Evolutionary conservation across 2,329 filamentous ascomycete species (phyloP).

Genomic region (Pseudogymnoascus pannorum): DNA sequence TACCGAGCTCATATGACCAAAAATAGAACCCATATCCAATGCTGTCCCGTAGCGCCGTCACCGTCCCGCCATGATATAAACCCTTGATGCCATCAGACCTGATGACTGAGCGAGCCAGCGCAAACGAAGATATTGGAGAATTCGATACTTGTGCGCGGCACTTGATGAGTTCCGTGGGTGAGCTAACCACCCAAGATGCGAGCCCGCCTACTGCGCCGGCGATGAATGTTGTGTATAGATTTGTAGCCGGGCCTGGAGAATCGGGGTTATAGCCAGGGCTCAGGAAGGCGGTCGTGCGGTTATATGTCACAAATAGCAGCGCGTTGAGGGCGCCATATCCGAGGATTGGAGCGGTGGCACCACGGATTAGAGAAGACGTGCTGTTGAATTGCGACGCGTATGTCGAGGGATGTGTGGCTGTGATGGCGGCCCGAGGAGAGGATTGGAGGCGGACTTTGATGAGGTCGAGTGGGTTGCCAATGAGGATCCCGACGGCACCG

Average conservation of each 20-base stretch:
- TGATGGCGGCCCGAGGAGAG: slow-evolving; percentile 19
- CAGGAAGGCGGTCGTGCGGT: slow-evolving; percentile 65
- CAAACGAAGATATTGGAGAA: slow-evolving; percentile 23
- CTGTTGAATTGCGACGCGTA: slow-evolving; percentile 31
- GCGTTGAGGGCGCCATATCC: slow-evolving; percentile 90
- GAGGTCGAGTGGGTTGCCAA: slow-evolving; percentile 80
- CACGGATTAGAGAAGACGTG: slow-evolving; percentile 43
- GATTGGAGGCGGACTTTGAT: slow-evolving; percentile 72
- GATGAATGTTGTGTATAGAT: slow-evolving; percentile 62
- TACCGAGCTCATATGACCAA: slow-evolving; percentile 79
- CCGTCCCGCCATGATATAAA: slow-evolving; percentile 70
- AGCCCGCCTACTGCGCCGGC: slow-evolving; percentile 78
- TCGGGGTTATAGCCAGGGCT: slow-evolving; percentile 30
- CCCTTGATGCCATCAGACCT: slow-evolving; percentile 55
- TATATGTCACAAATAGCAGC: slow-evolving; percentile 84
- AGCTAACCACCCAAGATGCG: slow-evolving; percentile 76
- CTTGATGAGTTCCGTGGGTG: slow-evolving; percentile 86
- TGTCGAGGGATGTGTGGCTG: slow-evolving; percentile 15
- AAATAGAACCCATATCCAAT: slow-evolving; percentile 98
- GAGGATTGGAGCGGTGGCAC: slow-evolving; percentile 76
- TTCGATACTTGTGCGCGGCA: slow-evolving; percentile 71
- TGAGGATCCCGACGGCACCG: slow-evolving; percentile 76
- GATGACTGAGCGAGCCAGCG: slow-evolving; percentile 48
- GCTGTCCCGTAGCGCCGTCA: slow-evolving; percentile 77
- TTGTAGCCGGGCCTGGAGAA: slow-evolving; percentile 32